Evolutionary conservation across 352 stramenopile species (phyloP).

Genomic region (Phytophthora brassicae): DNA sequence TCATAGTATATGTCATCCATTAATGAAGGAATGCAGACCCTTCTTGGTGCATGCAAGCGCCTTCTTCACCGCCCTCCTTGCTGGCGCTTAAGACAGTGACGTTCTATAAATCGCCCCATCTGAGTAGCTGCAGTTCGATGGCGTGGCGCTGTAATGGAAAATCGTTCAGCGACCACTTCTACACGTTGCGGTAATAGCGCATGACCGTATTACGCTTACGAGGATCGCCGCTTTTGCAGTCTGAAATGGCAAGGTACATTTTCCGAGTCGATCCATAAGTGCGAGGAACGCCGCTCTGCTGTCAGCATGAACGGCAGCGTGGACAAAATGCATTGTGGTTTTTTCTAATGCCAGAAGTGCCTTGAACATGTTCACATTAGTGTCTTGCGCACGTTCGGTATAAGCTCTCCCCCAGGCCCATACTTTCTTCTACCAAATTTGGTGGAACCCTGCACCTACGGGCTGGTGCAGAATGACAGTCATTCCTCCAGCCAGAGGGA

Average conservation of each 20-base stretch:
- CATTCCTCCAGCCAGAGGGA: too few relatives aligned
- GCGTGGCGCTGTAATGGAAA: not conserved
- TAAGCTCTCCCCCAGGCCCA: not conserved
- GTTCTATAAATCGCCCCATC: not conserved
- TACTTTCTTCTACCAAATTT: too few relatives aligned
- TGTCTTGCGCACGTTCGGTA: not conserved
- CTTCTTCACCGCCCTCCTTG: slow-evolving; percentile 1
- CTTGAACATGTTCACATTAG: not conserved
- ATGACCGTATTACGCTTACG: slow-evolving; percentile 2
- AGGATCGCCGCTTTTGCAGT: not conserved
- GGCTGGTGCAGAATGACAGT: too few relatives aligned
- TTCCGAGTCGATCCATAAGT: not conserved
- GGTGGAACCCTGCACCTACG: too few relatives aligned
- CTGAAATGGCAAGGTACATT: slow-evolving; percentile 8
- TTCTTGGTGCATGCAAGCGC: not conserved
- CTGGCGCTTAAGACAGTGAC: slow-evolving; percentile 5
- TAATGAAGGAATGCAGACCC: not conserved
- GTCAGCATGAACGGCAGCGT: not conserved
- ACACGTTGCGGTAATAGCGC: slow-evolving; percentile 8
- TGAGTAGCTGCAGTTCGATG: not conserved
- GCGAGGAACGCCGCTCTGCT: not conserved
- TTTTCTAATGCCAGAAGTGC: not conserved
- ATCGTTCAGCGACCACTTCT: slow-evolving; percentile 9
- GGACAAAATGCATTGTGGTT: not conserved
- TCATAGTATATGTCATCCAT: not conserved